Base-by-base conservation (phyloP, 352 stramenopile genomes). In the Pythium biforme region DNA sequence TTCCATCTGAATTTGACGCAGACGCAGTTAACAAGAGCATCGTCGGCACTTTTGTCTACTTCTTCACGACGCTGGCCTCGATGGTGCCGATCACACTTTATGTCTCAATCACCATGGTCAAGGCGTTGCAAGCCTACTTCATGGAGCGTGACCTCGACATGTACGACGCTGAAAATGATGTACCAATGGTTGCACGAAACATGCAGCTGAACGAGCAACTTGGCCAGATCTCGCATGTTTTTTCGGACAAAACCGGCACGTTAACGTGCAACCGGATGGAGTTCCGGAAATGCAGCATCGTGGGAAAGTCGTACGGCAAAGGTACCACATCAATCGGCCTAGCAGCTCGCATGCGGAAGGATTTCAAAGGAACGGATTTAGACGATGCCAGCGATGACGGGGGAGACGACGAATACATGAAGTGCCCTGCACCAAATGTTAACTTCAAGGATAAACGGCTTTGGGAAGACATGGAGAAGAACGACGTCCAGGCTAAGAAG, bases 181-280 rank as follows among this genome's bases (percentile, higher is more conserved):
- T 78, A 0, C 75, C 69, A 0, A 88, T 97, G 68, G 74, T 86
- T 14, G 94, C 88, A 11, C 78, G 88, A 43, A 93, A 91, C 69
- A 95, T 93, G 80, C 76, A 89, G 60, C 68, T 96, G 15, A 96
- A 96, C 50, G 88, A 96, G 41, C 83, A 96, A 50, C 70, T 96
- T 12, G 88, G 88, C 5, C 81, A 95, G 53, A 94, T 99, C 49
- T 95, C 97, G 47, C 98, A 99, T 72, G 96, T 99, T 23, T 99
- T 99, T 71, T 98, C 81, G 1, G 86, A 96, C 64, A 96, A 96
- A 56, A 96, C 88, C 0, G 86, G 86, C 19, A 96, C 88, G 0
- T 66, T 96, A 0, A 96, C 88, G 2, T 95, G 86, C 69, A 96
- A 96, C 70, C 89, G 87, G 58, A 96, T 96, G 88, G 88, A 96